Evolutionary conservation across 2,329 filamentous ascomycete genomes (phyloP).

Genomic region (Lachnellula hyalina): DNA sequence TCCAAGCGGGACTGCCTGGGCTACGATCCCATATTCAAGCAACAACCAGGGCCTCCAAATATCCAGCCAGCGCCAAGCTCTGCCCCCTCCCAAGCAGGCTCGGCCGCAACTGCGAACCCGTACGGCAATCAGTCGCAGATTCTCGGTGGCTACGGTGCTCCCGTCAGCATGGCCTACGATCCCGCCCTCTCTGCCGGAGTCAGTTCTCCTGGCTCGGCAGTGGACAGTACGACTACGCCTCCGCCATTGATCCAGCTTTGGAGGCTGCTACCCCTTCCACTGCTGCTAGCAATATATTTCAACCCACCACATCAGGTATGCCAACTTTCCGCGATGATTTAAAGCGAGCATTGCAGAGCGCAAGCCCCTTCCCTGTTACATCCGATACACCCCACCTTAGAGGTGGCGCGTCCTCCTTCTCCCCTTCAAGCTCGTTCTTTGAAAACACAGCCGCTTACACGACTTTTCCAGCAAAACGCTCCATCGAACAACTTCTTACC

Average conservation of each 20-base stretch:
- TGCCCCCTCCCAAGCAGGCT: slow-evolving; percentile 24
- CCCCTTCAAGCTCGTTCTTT: slow-evolving; percentile 27
- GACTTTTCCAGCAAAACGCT: slow-evolving; percentile 51
- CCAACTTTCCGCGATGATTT: slow-evolving; percentile 23
- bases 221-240: slow-evolving; percentile 51
- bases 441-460: slow-evolving; percentile 40
- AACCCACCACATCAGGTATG: slow-evolving; percentile 29
- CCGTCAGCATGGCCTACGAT: slow-evolving; percentile 27
- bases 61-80: slow-evolving; percentile 64
- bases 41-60: slow-evolving; percentile 58
- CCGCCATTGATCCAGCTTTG: slow-evolving; percentile 62
- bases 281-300: slow-evolving; percentile 10
- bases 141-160: slow-evolving; percentile 38
- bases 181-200: slow-evolving; percentile 34
- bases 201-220: slow-evolving; percentile 38
- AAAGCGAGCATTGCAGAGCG: slow-evolving; percentile 31
- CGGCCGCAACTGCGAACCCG: slow-evolving; percentile 33
- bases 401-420: slow-evolving; percentile 44
- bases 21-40: slow-evolving; percentile 84
- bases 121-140: slow-evolving; percentile 44
- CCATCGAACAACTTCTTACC: slow-evolving; percentile 69
- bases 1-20: slow-evolving; percentile 82
- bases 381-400: slow-evolving; percentile 42
- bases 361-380: slow-evolving; percentile 32
- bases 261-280: slow-evolving; percentile 39